Evolutionary conservation across 108 stramenopile genomes (phyloP), one percentile per base, ranked within the genome.

Genomic region (Skeletonema tropicum): DNA sequence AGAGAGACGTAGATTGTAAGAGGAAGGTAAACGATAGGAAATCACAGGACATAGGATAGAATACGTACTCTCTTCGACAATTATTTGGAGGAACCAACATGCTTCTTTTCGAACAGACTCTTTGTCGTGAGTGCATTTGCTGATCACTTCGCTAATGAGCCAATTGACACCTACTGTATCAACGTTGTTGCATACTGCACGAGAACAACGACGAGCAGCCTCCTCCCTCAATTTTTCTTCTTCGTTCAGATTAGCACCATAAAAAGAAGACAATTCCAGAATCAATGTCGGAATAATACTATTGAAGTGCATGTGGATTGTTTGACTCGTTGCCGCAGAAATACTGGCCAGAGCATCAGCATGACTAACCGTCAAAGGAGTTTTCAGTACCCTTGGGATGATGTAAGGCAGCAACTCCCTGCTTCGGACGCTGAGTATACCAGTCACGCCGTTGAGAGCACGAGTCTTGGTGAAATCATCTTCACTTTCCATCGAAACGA

Each of bases 341-440:
- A 99, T 97, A 33, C 93, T 89, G n/a, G 77, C 84, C 29, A 99
- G 77, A 25, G 98, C 98, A 39, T 87, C 74, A 5, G 96, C 95
- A 65, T 98, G 95, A 60, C 86, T 93, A 14, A 66, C 75, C 6
- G 93, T 81, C 58, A 99, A 87, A 5, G 98, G 98, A 30, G 73
- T 41, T 49, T 83, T 75, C 30, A 99, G 68, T 15, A 99, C 85
- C 46, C 89, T 85, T 36, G 99, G 98, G 35, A 99, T 85, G 57
- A 99, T 89, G 73, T 96, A 94, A 15, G 97, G 96, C 21, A 98
- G 76, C 26, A 99, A 76, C 52, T 99, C 98, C 48, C 91, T 84
- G 64, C 96, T 95, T 59, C 97, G 89, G 19, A 96, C 82, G 57
- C 90, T 85, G 17, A 98, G 82, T 57, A 99, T 94, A 12, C 97